These are phyloP conservation scores for Haplosporangium sp. DNA, from an alignment of 371 early-diverging fungal genomes.

Conservation along the genomic window DNA sequence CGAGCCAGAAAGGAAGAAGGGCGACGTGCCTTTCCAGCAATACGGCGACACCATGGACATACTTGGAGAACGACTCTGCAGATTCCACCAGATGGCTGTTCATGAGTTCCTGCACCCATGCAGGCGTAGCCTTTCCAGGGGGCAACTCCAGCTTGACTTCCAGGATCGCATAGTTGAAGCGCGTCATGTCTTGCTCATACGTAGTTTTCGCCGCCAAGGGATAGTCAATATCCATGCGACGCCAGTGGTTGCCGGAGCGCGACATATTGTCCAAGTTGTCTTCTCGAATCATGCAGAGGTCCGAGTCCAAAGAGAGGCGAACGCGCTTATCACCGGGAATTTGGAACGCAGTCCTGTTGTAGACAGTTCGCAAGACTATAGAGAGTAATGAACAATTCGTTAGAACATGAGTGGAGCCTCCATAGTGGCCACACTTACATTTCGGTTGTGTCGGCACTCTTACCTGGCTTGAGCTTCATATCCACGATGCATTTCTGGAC, in stretches of 20 bases:
- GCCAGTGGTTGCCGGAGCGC: slow-evolving; percentile 90
- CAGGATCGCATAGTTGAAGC: slow-evolving; percentile 97
- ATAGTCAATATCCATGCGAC: slow-evolving; percentile 88
- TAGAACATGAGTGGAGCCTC: background rate
- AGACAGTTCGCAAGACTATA: slow-evolving; percentile 81
- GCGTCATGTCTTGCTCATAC: slow-evolving; percentile 74
- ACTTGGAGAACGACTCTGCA: slow-evolving; percentile 98
- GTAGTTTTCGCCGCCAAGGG: slow-evolving; percentile 70
- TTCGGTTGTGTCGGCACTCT: background rate
- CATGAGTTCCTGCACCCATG: slow-evolving; percentile 93
- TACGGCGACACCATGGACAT: slow-evolving; percentile 95
- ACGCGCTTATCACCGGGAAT: slow-evolving; percentile 95
- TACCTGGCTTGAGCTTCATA: slow-evolving; percentile 83
- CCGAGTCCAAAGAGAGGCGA: slow-evolving; percentile 95
- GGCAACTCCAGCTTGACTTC: slow-evolving; percentile 95
- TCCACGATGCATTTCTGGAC: slow-evolving; percentile 84
- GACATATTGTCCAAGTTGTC: slow-evolving; percentile 79
- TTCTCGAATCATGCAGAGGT: slow-evolving; percentile 97
- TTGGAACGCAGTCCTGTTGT: slow-evolving; percentile 99
- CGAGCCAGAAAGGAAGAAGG: slow-evolving; percentile 95
- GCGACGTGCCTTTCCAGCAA: slow-evolving; percentile 88
- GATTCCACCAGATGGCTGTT: slow-evolving; percentile 93
- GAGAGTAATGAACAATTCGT: background rate
- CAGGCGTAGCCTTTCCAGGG: slow-evolving; percentile 82
- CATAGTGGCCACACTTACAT: background rate